Percentiles rank a stretch among this genome's conserved stretches.
These are phyloP conservation scores for Magnaporthiopsis poae DNA, from an alignment of 2,329 filamentous ascomycete genomes.

Conservation along the genomic window DNA sequence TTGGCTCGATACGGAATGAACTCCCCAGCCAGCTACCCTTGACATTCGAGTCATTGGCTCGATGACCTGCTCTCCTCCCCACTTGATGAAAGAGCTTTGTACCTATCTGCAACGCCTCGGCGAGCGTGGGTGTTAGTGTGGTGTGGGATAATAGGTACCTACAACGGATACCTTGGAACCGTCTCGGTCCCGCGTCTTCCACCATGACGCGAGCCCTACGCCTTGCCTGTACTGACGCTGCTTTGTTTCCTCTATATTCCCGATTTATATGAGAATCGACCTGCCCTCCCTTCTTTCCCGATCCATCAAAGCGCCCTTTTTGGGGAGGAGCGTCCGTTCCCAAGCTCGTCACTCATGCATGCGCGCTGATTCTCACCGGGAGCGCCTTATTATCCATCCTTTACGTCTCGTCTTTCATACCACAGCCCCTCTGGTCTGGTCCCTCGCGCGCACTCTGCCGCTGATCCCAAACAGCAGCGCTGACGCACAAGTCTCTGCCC, in stretches of 20 bases:
- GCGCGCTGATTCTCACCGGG: conserved; percentile 14
- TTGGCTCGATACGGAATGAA: background rate
- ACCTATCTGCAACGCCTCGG: conserved; percentile 5
- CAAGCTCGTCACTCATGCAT: conserved; percentile 8
- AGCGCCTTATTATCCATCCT: conserved; percentile 11
- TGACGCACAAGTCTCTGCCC: conserved; percentile 9
- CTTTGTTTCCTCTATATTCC: conserved; percentile 5
- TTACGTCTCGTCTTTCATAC: conserved; percentile 10
- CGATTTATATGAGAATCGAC: conserved; percentile 16
- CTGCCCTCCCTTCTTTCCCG: conserved; percentile 11
- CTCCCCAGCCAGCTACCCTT: conserved; percentile 2
- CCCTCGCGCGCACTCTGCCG: conserved; percentile 4
- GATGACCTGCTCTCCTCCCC: background rate
- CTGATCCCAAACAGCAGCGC: conserved; percentile 6
- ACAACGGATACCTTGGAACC: background rate
- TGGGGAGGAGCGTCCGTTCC: conserved; percentile 11
- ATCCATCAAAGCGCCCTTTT: conserved; percentile 12
- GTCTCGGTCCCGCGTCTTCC: conserved; percentile 1
- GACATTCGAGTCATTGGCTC: conserved; percentile 3
- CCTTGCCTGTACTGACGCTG: background rate
- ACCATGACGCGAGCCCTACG: conserved; percentile 7
- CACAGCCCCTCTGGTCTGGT: conserved; percentile 7
- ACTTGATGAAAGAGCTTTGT: conserved; percentile 8
- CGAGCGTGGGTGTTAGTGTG: background rate
- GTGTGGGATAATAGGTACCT: background rate